Base-by-base conservation (phyloP, 2,329 filamentous ascomycete species). In the Echinosphaeria canescens region DNA sequence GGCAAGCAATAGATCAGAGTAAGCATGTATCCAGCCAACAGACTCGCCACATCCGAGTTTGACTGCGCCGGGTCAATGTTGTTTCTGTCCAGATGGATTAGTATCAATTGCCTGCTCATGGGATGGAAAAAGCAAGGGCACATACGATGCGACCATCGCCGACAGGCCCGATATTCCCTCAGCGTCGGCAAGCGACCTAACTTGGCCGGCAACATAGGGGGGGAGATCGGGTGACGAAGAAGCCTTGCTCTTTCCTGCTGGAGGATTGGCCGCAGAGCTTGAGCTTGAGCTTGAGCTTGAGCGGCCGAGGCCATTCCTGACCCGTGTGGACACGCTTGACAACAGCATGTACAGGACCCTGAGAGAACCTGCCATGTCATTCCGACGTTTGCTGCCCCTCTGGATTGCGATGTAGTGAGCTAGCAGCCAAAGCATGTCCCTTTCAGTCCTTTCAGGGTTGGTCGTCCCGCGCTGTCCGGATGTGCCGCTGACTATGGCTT, bases 1-100 rank as follows among this genome's bases (percentile, higher is more conserved):
- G 85, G 82, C 36, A 95, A 95, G 38, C 82, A 84, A 31, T 78
- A 68, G 4, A 95, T 54, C 3, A 98, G 53, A 1, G 79, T 84
- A 22, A 95, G 56, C 3, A 82, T 80, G 42, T 92, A 95, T 15
- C 75, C 80, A 10, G 85, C 81, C 22, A 92, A 55, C 10, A 80
- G 53, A 36, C 74, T 75, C 3, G 78, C 73, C 41, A 76, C 66
- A 30, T 62, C 54, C 6, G 52, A 50, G 13, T 54, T 39, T 5
- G 41, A 36, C 8, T 33, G 34, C n/a, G 42, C 39, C 5, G 37
- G 32, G 12, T 38, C 39, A 4, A 34, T 30, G 23, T 38, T 36
- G 38, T 49, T 31, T 32, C 48, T 39, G 13, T 3, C 15, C n/a
- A n/a, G n/a, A n/a, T n/a, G n/a, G n/a, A n/a, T 23, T 14, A 31